Evolutionary conservation across 345 rosid genomes (phyloP), one percentile per base, ranked within the genome.

Genomic region (Jatropha curcas): DNA sequence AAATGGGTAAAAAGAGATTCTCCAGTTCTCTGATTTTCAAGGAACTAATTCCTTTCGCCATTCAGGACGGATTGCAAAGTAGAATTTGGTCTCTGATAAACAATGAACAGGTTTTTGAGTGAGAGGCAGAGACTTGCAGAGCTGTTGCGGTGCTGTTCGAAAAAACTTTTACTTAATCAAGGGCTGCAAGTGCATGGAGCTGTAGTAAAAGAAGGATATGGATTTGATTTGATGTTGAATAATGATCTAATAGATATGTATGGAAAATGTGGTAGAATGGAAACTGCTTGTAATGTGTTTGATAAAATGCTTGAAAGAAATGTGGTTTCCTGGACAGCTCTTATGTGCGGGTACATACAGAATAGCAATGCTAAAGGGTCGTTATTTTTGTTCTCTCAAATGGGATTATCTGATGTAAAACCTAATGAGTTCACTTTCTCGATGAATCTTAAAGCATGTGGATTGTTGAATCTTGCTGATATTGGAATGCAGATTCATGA

Each of bases 391-490:
- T 82, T 89, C 67, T 56, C 70, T 35, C 78, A 75, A 48, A 90
- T 92, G 96, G 76, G 74, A 10, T 74, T 72, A 31, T 79, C 82
- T 0, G 79, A 80, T 63, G 59, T 82, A 24, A 75, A 76, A 74
- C 92, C 91, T 4, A 95, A 95, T 51, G 98, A 91, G 74, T 95
- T 88, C 81, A 91, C 97, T 64, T 72, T 92, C 55, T 95, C 98
- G 0, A 80, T 86, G 27, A 83, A 78, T 80, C 73, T 95, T 16
- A 95, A 91, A 79, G 97, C 92, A 13, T 88, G 94, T 55, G 86
- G 90, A 35, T 61, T 87, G 84, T 69, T 82, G 75, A 77, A 76
- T 77, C 72, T 57, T 56, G 69, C 70, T 41, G 81, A 83, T 13
- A 74, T 24, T 71, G 99, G 98, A 24, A 70, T 79, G 81, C 91